Evolutionary conservation across 352 stramenopile species (phyloP).

Genomic region (Globisporangium irregulare): DNA sequence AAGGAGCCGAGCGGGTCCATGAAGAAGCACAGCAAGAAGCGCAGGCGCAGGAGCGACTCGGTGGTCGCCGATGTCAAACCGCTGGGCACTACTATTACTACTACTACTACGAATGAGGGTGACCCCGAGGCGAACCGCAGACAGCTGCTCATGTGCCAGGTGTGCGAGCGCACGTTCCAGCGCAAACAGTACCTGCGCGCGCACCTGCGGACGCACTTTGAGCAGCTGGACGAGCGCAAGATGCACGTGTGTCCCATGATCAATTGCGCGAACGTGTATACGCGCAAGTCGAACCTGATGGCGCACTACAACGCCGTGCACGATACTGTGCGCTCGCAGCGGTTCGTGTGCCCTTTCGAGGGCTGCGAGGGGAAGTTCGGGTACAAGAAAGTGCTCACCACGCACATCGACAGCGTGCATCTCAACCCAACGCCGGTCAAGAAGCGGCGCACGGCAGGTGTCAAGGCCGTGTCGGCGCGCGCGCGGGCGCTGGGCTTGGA

Average conservation of each 20-base stretch:
- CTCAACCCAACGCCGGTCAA: conserved; percentile 31
- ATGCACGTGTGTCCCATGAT: conserved; percentile 54
- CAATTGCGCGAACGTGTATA: conserved; percentile 63
- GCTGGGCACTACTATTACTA: no score
- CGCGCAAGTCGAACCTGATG: conserved; percentile 70
- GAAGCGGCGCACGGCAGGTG: neutral
- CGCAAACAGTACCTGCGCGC: conserved; percentile 54
- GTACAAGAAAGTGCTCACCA: conserved; percentile 70
- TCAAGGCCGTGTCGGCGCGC: neutral
- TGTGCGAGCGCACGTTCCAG: conserved; percentile 50
- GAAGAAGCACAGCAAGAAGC: conserved; percentile 16
- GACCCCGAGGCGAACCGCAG: conserved; percentile 8
- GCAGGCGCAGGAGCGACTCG: neutral
- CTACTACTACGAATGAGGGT: neutral
- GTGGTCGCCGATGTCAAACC: neutral
- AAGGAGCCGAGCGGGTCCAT: neutral
- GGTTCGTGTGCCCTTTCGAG: conserved; percentile 61
- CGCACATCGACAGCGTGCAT: conserved; percentile 67
- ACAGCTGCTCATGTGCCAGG: conserved; percentile 36
- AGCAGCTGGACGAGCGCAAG: conserved; percentile 61
- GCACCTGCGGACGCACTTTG: conserved; percentile 62
- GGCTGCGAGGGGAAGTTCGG: conserved; percentile 60
- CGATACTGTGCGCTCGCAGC: conserved; percentile 49
- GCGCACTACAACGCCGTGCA: conserved; percentile 72
- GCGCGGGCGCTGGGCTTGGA: neutral